A percentile compares a stretch with the other conserved stretches of the same genome.
Evolutionary conservation across 768 basidiomycete species (phyloP).

Genomic region (Leccinum disarticulatum): DNA sequence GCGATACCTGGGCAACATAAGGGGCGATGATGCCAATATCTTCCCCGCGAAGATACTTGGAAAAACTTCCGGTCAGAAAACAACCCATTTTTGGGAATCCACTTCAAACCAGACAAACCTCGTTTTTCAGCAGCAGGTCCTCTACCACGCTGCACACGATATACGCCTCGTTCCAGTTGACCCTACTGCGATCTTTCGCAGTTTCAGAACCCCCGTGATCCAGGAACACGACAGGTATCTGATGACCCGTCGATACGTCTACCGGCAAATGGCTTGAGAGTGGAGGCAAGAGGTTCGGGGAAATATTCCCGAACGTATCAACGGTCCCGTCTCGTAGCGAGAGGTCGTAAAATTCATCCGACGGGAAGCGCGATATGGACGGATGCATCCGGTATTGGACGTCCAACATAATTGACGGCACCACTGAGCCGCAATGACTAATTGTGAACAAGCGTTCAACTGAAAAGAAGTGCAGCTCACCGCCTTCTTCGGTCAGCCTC

Average conservation of each 20-base stretch:
- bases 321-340: slow-evolving; percentile 76
- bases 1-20: slow-evolving; percentile 82
- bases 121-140: slow-evolving; percentile 75
- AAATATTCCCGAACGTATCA: slow-evolving; percentile 45
- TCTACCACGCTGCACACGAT: slow-evolving; percentile 80
- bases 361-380: slow-evolving; percentile 82
- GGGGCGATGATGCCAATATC: slow-evolving; percentile 94
- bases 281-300: slow-evolving; percentile 59
- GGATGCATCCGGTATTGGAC: slow-evolving; percentile 98
- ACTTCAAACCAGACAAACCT: slow-evolving; percentile 44
- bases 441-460: slow-evolving; percentile 4
- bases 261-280: slow-evolving; percentile 49
- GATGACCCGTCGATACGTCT: slow-evolving; percentile 38
- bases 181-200: slow-evolving; percentile 64
- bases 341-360: slow-evolving; percentile 75
- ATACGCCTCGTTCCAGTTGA: slow-evolving; percentile 75
- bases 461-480: slow-evolving; percentile 45
- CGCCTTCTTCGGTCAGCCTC: slow-evolving; percentile 76
- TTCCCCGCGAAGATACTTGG: slow-evolving; percentile 57
- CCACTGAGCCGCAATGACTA: slow-evolving; percentile 42
- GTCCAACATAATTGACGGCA: slow-evolving; percentile 91
- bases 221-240: slow-evolving; percentile 73
- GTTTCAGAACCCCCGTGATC: slow-evolving; percentile 76
- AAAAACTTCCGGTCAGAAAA: slow-evolving; percentile 12
- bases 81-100: not conserved